phyloP scores from a whole-genome alignment of 2,329 filamentous ascomycete genomes.

The Neophaeococcomyces mojaviensis region DNA sequence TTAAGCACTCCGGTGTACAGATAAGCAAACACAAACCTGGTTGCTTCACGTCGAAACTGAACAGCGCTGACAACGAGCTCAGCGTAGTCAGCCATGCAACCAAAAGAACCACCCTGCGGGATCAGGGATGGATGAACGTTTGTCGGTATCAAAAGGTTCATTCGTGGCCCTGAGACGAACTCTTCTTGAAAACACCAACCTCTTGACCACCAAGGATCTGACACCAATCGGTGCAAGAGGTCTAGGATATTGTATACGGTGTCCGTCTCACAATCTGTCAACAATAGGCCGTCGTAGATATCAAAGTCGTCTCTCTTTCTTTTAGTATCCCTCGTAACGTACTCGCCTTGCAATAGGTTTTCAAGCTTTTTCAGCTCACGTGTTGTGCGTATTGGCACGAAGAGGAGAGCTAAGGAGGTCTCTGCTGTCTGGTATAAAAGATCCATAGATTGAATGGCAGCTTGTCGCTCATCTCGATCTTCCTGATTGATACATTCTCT shows the following conservation, averaged over 20 bases:
- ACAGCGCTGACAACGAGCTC: not conserved
- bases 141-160: not conserved
- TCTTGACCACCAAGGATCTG: not conserved
- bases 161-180: not conserved
- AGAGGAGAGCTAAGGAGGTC: not conserved
- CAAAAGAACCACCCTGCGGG: no score
- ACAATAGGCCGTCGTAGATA: not conserved
- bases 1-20: not conserved
- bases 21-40: not conserved
- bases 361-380: not conserved
- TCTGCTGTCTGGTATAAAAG: not conserved
- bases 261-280: not conserved
- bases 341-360: no score
- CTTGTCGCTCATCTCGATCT: not conserved
- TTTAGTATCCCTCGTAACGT: no score
- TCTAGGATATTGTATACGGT: not conserved
- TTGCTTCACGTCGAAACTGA: not conserved
- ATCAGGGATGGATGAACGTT: not conserved
- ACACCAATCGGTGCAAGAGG: not conserved
- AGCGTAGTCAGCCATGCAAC: no score
- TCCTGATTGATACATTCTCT: not conserved
- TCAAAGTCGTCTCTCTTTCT: no score
- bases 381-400: not conserved
- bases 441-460: not conserved
- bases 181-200: not conserved